Evolutionary conservation across 495 filamentous ascomycete species (phyloP).

Genomic region (Alectoria sarmentosa): DNA sequence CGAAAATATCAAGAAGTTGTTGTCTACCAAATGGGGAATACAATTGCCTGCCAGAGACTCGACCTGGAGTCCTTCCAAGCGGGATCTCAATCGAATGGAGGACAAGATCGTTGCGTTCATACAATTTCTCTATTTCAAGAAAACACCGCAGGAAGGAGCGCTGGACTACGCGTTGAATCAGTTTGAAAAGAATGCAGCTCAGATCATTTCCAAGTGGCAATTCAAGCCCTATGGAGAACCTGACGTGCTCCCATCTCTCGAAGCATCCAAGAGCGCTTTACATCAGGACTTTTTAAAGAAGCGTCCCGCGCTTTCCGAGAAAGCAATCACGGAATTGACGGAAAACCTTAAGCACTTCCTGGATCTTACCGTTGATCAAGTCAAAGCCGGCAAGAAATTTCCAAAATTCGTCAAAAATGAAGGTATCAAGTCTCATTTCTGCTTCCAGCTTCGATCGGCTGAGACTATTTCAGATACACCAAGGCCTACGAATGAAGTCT

Average conservation of each 20-base stretch:
- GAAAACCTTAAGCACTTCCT: conserved; percentile 10
- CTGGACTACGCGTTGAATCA: conserved; percentile 15
- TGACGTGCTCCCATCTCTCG: conserved; percentile 19
- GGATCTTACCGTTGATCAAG: neutral
- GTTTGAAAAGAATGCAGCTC: conserved; percentile 22
- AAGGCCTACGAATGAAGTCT: neutral
- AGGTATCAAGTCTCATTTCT: neutral
- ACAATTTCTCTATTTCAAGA: conserved; percentile 18
- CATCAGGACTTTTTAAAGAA: conserved; percentile 18
- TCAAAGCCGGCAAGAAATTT: conserved; percentile 11
- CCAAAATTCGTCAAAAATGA: neutral
- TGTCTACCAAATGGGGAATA: conserved; percentile 25
- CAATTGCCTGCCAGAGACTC: conserved; percentile 10
- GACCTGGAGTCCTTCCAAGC: conserved; percentile 19
- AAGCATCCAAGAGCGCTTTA: conserved; percentile 1
- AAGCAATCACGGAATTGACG: conserved; percentile 11
- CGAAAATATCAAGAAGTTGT: conserved; percentile 14
- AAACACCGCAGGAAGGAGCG: conserved; percentile 5
- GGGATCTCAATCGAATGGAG: conserved; percentile 4
- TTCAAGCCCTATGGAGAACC: conserved; percentile 23
- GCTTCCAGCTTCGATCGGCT: neutral
- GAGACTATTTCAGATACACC: neutral
- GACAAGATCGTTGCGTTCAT: conserved; percentile 18
- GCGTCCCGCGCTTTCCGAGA: neutral
- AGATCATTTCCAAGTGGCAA: conserved; percentile 19